These are phyloP conservation scores for Trichoderma atrobrunneum DNA, from an alignment of 2,329 filamentous ascomycete genomes.

Conservation along the genomic window DNA sequence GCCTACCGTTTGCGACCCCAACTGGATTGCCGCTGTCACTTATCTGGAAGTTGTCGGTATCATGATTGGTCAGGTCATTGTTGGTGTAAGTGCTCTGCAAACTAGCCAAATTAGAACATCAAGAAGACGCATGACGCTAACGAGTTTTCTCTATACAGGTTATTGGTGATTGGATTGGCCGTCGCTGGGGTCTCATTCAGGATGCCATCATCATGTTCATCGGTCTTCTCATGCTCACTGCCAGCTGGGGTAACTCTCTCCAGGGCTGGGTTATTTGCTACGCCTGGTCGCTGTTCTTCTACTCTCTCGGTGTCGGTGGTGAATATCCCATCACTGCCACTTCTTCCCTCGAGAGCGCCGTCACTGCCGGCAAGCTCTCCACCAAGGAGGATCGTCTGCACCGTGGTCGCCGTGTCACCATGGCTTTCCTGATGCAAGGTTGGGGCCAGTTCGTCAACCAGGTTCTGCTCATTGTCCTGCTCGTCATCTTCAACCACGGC, in stretches of 20 bases:
- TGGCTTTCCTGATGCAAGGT: slow-evolving; percentile 96
- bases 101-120: background rate
- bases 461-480: slow-evolving; percentile 77
- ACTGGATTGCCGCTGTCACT: slow-evolving; percentile 80
- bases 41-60: slow-evolving; percentile 95
- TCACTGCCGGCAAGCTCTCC: slow-evolving; percentile 80
- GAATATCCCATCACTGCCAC: slow-evolving; percentile 98
- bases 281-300: slow-evolving; percentile 88
- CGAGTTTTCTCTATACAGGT: slow-evolving; percentile 36
- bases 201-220: slow-evolving; percentile 92
- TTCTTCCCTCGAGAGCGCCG: slow-evolving; percentile 87
- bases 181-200: slow-evolving; percentile 93
- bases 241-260: slow-evolving; percentile 80
- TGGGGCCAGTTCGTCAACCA: slow-evolving; percentile 98
- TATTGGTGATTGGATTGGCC: slow-evolving; percentile 73
- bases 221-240: slow-evolving; percentile 86
- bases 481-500: slow-evolving; percentile 85
- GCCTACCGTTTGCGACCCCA: slow-evolving; percentile 62
- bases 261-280: slow-evolving; percentile 98
- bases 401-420: slow-evolving; percentile 92
- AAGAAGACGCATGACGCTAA: slow-evolving; percentile 13
- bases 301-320: slow-evolving; percentile 64
- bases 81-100: slow-evolving; percentile 61
- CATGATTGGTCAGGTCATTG: slow-evolving; percentile 86
- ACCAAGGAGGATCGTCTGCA: slow-evolving; percentile 91